Evolutionary conservation across 2,329 filamentous ascomycete species (phyloP).

Genomic region (Trichoderma atroviride): DNA sequence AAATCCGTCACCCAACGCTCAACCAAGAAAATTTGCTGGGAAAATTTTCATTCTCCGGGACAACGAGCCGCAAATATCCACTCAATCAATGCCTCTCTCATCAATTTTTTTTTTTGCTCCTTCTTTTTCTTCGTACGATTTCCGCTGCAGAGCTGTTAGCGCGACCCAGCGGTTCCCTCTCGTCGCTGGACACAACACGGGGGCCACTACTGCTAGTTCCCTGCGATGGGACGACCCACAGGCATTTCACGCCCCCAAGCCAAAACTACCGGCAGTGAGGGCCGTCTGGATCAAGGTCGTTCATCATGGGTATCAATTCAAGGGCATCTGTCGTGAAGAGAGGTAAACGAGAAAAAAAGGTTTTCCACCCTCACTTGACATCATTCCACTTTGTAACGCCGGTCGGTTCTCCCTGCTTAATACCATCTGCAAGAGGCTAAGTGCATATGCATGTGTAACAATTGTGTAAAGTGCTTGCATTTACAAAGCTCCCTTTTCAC

Average conservation of each 20-base stretch:
- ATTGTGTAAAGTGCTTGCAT: conserved; percentile 23
- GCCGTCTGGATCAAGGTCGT: neutral
- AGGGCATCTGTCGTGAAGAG: neutral
- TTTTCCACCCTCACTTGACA: conserved; percentile 1
- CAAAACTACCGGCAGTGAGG: neutral
- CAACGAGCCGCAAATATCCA: conserved; percentile 19
- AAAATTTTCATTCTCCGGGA: conserved; percentile 19
- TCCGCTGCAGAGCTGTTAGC: conserved; percentile 4
- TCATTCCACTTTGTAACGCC: neutral
- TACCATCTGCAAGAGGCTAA: conserved; percentile 11
- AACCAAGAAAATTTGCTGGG: neutral
- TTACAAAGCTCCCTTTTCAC: neutral
- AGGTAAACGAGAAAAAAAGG: neutral
- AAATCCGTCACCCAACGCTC: conserved; percentile 19
- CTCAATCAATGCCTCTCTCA: neutral
- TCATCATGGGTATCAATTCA: neutral
- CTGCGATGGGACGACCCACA: conserved; percentile 7
- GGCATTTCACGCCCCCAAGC: neutral
- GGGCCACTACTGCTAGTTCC: conserved; percentile 9
- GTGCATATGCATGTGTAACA: conserved; percentile 24
- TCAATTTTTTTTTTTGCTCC: neutral
- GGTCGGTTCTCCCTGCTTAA: neutral
- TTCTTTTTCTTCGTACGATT: neutral
- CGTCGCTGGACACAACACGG: neutral
- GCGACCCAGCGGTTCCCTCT: neutral